A percentile compares a stretch with the other conserved stretches of the same genome.
Evolutionary conservation across 345 rosid genomes (phyloP).

Genomic region (Eutrema japonicum): DNA sequence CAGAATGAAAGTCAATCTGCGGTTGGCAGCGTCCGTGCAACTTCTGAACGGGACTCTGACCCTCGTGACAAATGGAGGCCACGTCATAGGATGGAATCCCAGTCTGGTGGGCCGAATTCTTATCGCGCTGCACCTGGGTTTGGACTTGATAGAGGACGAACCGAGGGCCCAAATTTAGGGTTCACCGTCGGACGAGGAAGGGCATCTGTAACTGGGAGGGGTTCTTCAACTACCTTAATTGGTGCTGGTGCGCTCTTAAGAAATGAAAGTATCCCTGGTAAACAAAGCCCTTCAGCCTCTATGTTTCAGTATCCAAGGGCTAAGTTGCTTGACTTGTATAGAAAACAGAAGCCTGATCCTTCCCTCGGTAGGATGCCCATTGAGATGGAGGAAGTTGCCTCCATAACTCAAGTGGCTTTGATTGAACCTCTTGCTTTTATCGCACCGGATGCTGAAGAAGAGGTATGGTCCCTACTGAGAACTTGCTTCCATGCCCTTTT

Average conservation of each 20-base stretch:
- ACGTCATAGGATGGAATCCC: constrained; percentile 79
- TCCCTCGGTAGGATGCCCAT: constrained; percentile 48
- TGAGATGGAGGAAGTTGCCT: constrained; percentile 60
- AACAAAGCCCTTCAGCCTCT: constrained; percentile 30
- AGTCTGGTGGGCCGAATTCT: constrained; percentile 58
- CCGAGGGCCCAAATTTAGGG: constrained; percentile 63
- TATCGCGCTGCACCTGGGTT: constrained; percentile 86
- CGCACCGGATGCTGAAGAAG: constrained; percentile 72
- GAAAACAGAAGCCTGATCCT: constrained; percentile 33
- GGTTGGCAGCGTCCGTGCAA: constrained; percentile 47
- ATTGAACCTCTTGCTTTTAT: constrained; percentile 75
- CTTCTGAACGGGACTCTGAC: constrained; percentile 75
- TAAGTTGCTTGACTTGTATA: constrained; percentile 57
- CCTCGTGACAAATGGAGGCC: constrained; percentile 99
- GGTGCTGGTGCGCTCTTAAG: constrained; percentile 34
- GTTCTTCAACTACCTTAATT: constrained; percentile 33
- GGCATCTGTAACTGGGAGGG: constrained; percentile 39
- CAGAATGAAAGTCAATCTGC: constrained; percentile 61
- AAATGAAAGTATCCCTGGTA: constrained; percentile 38
- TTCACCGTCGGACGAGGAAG: constrained; percentile 86
- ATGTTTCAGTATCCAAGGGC: constrained; percentile 69
- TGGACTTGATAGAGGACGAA: constrained; percentile 70
- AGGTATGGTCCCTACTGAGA: constrained; percentile 49
- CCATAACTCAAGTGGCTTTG: constrained; percentile 48
- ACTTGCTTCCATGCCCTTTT: constrained; percentile 16